Evolutionary conservation across 441 rosid species (phyloP), one percentile per base, ranked within the genome.

Genomic region (Populus hybrid): DNA sequence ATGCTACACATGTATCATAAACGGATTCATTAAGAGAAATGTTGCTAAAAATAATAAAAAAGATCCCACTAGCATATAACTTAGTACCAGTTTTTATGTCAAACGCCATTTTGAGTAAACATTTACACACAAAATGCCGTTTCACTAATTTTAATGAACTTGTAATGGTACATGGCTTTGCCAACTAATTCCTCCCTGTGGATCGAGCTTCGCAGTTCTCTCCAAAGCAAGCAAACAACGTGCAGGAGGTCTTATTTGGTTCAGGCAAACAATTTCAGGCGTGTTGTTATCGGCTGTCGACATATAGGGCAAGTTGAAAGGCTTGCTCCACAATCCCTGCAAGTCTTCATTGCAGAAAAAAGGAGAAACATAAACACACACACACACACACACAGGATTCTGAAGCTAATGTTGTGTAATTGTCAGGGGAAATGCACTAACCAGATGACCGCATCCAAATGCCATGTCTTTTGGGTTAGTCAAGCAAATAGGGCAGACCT

Each of bases 401-500:
- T 23, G 1, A 24, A 34, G 59, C 8, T 4, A 16, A n/a, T 3
- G 21, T 20, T 32, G 38, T 10, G 16, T 8, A 65, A 70, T 23
- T 68, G 40, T 26, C 20, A 14, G 63, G 28, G 42, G 46, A 78
- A 75, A 73, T 70, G 79, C 61, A 81, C 92, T 73, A 79, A 95
- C 99, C 75, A 69, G 79, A 81, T 95, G 99, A 74, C 99, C 99
- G 63, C 99, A 95, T 82, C 94, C 91, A 82, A 95, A 95, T 71
- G 99, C 99, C 98, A 95, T 86, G 86, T 95, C 90, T 87, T 89
- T 95, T 2, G 97, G 91, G 79, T 91, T 93, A 38, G 93, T 88
- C 90, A 89, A 82, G 92, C 98, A 95, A 85, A 95, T 92, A 40
- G 99, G 94, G 84, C 99, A 95, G 74, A 90, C 95, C 98, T 94